Evolutionary conservation across 305 asterid species (phyloP).

Genomic region (Solanum hybrid): DNA sequence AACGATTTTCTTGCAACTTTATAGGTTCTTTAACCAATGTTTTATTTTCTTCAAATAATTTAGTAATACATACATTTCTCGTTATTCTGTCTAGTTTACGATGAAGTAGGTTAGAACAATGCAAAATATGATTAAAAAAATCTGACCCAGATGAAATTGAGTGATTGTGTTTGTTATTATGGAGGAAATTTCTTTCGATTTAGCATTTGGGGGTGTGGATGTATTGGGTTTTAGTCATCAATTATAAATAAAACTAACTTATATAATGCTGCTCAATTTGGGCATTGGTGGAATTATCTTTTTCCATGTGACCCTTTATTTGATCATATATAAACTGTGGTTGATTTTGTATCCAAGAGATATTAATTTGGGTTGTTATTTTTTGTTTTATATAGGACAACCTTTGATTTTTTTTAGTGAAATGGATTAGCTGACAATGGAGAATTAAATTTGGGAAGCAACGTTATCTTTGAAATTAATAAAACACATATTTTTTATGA

Average conservation of each 20-base stretch:
- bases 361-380: neutral
- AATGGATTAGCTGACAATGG: slow-evolving; percentile 15
- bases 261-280: neutral
- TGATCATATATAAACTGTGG: neutral
- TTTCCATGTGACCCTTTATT: neutral
- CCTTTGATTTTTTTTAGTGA: slow-evolving; percentile 9
- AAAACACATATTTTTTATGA: neutral
- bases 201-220: neutral
- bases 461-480: neutral
- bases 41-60: neutral
- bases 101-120: neutral
- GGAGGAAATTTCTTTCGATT: neutral
- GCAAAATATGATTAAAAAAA: neutral
- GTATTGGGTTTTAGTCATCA: neutral
- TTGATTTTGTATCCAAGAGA: neutral
- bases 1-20: neutral
- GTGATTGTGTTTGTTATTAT: neutral
- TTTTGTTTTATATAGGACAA: neutral
- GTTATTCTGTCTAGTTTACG: neutral
- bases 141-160: neutral
- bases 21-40: neutral
- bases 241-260: neutral
- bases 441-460: neutral
- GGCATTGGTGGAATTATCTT: neutral
- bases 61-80: neutral